Base-by-base conservation (phyloP, 805 yeast genomes). In the Danielia reshetovae region DNA sequence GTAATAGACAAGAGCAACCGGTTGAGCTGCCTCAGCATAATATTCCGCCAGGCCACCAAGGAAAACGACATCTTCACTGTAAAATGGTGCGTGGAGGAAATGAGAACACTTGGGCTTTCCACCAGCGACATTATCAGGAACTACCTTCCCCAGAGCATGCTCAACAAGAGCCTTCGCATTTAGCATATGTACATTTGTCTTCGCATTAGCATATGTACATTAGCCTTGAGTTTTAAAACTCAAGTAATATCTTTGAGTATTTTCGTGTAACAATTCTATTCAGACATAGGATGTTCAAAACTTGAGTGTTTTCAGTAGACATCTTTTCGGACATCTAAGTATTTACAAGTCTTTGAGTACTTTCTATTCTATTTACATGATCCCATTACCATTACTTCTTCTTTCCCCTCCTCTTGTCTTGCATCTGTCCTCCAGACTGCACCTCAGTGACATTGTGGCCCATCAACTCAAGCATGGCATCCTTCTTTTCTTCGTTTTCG, bases 381-480 rank as follows among this genome's bases (percentile, higher is more conserved):
- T 27, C n/a, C n/a, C n/a, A n/a, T n/a, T 38, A 46, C 34, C 9
- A 19, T 9, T 19, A 7, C 22, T 19, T 19, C 22, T 59, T 60
- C 54, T 65, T 70, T 13, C 59, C 57, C 50, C 64, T 67, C 60
- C 69, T 72, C 57, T 68, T 72, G 30, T 63, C 66, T 24, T 58
- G 67, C 39, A 77, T 56, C 39, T 66, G 65, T 48, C 81, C 82
- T 42, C 81, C 81, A 48, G 69, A 60, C 48, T 67, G 75, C 27
- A 76, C 77, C 45, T 74, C 77, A 42, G 66, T 62, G 17, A 60
- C 79, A 40, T 73, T 72, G 43, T 72, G 70, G 5, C 82, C 82
- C 62, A 83, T 57, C 45, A 83, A 62, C 32, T 74, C 81, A 36
- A 80, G 55, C 52, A 77, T 78, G 17, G 42, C 49, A 42, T 75